Base-by-base conservation (phyloP, 306 rosid genomes). In the Vachellia pachyceras region DNA sequence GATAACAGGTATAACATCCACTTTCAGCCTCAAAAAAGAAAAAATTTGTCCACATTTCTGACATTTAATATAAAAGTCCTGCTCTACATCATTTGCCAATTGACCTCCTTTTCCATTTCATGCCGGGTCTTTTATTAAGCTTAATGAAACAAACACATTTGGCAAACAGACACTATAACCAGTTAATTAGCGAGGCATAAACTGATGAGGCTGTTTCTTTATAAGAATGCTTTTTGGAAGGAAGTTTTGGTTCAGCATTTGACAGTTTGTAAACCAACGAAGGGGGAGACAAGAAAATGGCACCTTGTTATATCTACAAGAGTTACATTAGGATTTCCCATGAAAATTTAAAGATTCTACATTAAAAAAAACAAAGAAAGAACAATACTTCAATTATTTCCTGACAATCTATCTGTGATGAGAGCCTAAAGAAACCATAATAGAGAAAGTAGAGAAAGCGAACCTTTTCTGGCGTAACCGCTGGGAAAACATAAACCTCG, bases 401-500 rank as follows among this genome's bases (percentile, higher is more conserved):
- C 39, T 29, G 18, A 33, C 50, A 46, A 57, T 39, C 69, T 12
- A 11, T 55, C 23, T 37, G 47, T 36, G 35, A 69, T 41, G 37
- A 58, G 17, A 75, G 47, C 35, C 15, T 20, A 74, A 54, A 13
- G 41, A 39, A 45, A 33, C 17, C 29, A 39, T 33, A 25, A 4
- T 3, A 52, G 10, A 57, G 2, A 8, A 57, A 20, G 44, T 60
- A 44, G 58, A 44, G 39, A 25, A 71, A 80, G 1, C 37, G 47
- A 61, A 91, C 96, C 93, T 91, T 91, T 74, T 89, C 82, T 0
- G 96, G 91, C 0, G 96, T 91, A 66, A 91, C 90, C 0, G 90
- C 88, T 0, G 96, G 93, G 84, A 91, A 91, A 80, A 91, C 96
- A 77, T 86, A 89, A 41, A 91, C 92, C 78, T 91, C 91, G 79